phyloP scores from a whole-genome alignment of 169 alveolate genomes.

The Plasmodium relictum region DNA sequence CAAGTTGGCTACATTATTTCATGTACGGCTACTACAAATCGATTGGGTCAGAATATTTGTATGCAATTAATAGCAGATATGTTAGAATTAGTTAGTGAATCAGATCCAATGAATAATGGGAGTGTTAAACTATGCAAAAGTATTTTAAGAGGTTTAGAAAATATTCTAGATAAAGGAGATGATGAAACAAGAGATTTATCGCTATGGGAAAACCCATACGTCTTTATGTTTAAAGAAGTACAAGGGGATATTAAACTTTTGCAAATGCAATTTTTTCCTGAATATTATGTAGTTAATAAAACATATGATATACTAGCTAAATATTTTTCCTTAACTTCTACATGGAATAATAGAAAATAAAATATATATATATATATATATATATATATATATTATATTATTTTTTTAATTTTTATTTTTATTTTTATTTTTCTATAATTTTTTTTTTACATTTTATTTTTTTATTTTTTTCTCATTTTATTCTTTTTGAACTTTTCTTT shows the following conservation, averaged over 20 bases:
- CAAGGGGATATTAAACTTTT: slow-evolving; percentile 84
- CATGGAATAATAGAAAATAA: slow-evolving; percentile 78
- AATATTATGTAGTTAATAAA: slow-evolving; percentile 83
- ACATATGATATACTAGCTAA: slow-evolving; percentile 83
- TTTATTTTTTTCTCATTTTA: slow-evolving; percentile 6
- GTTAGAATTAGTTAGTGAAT: slow-evolving; percentile 88
- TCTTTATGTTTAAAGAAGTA: slow-evolving; percentile 86
- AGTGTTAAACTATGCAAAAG: slow-evolving; percentile 89
- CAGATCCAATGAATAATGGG: slow-evolving; percentile 89
- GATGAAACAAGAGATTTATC: slow-evolving; percentile 84
- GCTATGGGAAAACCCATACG: slow-evolving; percentile 90
- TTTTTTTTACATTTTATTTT: background rate
- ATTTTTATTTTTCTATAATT: background rate
- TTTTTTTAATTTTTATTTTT: background rate
- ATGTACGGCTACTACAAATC: slow-evolving; percentile 83
- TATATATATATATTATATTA: background rate
- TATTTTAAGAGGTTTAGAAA: slow-evolving; percentile 88
- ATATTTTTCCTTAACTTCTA: slow-evolving; percentile 74
- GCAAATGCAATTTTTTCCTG: slow-evolving; percentile 87
- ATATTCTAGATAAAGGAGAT: slow-evolving; percentile 87
- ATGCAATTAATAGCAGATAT: slow-evolving; percentile 87
- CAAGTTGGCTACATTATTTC: slow-evolving; percentile 91
- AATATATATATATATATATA: background rate
- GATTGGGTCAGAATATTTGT: slow-evolving; percentile 78
- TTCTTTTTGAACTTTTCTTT: background rate